Conservation (phyloP, 306 rosid genomes). For the Quercus mongolica region DNA sequence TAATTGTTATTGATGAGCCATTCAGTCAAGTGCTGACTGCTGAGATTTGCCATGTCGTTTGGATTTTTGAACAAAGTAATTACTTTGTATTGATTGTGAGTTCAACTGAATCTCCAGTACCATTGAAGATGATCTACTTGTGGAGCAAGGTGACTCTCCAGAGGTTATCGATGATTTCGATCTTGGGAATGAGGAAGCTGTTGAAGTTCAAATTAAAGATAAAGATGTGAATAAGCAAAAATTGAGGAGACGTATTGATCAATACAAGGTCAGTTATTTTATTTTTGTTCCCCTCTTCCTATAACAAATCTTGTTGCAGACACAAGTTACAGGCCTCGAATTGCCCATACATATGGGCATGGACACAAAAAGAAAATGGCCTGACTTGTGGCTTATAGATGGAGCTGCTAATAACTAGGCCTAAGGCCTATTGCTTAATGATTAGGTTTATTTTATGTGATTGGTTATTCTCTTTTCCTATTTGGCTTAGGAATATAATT, state of each 20-base stretch:
- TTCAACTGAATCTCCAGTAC: constrained; percentile 48
- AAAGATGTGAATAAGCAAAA: constrained; percentile 69
- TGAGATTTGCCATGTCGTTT: neutral
- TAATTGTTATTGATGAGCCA: neutral
- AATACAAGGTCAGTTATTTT: constrained; percentile 48
- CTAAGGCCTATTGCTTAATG: no score
- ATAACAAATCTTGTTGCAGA: no score
- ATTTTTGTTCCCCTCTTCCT: neutral
- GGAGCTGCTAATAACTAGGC: no score
- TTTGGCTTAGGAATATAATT: no score
- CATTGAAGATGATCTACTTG: constrained; percentile 75
- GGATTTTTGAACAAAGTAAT: neutral
- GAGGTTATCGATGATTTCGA: constrained; percentile 91
- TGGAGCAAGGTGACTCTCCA: constrained; percentile 69
- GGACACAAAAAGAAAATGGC: no score
- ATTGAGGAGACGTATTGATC: constrained; percentile 56
- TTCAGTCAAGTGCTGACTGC: neutral
- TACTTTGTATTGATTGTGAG: neutral
- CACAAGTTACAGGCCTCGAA: no score
- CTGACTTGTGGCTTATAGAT: no score
- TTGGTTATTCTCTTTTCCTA: no score
- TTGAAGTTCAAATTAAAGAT: constrained; percentile 71
- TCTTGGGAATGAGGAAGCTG: constrained; percentile 70
- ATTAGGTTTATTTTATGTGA: no score
- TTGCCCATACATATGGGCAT: no score